Conservation (phyloP, 2,329 filamentous ascomycete species). For the Microdochium paspali region DNA sequence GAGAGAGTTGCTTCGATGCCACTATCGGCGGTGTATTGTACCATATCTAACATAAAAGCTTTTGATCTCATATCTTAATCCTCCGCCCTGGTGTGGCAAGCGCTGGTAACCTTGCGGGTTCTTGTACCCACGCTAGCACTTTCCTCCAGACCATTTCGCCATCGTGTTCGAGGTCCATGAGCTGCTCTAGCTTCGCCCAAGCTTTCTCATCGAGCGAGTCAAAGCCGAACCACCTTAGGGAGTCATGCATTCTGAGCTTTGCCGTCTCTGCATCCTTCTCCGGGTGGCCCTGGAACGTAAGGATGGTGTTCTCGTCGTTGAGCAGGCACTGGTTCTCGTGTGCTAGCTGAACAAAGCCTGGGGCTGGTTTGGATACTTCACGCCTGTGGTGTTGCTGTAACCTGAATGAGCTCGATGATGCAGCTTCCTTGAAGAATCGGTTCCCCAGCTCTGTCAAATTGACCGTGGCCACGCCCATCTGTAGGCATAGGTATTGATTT, state of each 20-base stretch:
- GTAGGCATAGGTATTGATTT: neutral
- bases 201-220: constrained; percentile 18
- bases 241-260: constrained; percentile 24
- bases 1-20: too few species aligned
- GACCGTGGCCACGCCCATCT: constrained; percentile 15
- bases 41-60: neutral
- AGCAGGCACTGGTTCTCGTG: constrained; percentile 27
- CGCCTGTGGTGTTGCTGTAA: constrained; percentile 33
- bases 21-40: too few species aligned
- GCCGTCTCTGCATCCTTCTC: constrained; percentile 30
- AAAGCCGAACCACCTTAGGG: constrained; percentile 25
- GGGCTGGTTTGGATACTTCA: constrained; percentile 21
- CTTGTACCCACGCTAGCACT: constrained; percentile 18
- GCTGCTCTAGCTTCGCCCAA: constrained; percentile 13
- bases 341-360: constrained; percentile 23
- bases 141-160: constrained; percentile 26
- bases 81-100: constrained; percentile 4
- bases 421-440: constrained; percentile 23
- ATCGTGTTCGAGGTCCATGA: constrained; percentile 23
- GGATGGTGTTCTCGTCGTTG: constrained; percentile 24
- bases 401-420: constrained; percentile 10
- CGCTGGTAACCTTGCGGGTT: constrained; percentile 4
- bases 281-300: constrained; percentile 35
- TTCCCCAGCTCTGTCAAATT: constrained; percentile 25
- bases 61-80: constrained; percentile 1